Percentiles rank a stretch among this genome's conserved stretches.
phyloP scores from a whole-genome alignment of 306 rosid genomes.

The Begonia masoniana region DNA sequence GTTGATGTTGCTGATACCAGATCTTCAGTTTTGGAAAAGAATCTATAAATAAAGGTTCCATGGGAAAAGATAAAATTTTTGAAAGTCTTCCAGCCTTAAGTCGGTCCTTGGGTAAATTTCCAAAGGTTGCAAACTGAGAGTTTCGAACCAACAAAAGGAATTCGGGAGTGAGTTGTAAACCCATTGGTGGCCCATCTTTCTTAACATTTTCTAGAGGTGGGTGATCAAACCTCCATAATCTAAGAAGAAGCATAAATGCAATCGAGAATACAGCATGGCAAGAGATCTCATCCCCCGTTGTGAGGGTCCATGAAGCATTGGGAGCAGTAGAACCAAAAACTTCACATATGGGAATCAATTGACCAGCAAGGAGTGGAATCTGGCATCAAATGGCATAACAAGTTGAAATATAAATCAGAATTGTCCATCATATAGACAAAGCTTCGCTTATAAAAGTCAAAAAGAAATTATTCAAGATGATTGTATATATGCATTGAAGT shows the following conservation, averaged over 20 bases:
- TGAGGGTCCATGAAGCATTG: slow-evolving; percentile 32
- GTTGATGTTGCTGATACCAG: slow-evolving; percentile 80
- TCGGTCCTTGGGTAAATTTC: slow-evolving; percentile 40
- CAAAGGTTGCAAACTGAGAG: slow-evolving; percentile 35
- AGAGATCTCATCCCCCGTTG: slow-evolving; percentile 65
- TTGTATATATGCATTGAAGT: too few relatives aligned
- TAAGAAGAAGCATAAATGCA: slow-evolving; percentile 75
- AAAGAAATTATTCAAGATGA: too few relatives aligned
- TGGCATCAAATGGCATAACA: slow-evolving; percentile 25
- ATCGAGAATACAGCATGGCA: slow-evolving; percentile 65
- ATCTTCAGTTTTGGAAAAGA: slow-evolving; percentile 68
- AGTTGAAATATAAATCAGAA: not conserved
- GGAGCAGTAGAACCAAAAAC: slow-evolving; percentile 67
- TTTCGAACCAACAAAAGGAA: slow-evolving; percentile 75
- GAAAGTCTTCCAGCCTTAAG: slow-evolving; percentile 42
- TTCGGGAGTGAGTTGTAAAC: slow-evolving; percentile 63
- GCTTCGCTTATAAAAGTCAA: too few relatives aligned
- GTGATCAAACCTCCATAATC: slow-evolving; percentile 80
- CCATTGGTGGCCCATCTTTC: slow-evolving; percentile 51
- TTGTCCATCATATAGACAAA: too few relatives aligned
- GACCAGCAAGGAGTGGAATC: slow-evolving; percentile 83
- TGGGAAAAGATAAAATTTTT: slow-evolving; percentile 27
- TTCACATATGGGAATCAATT: slow-evolving; percentile 71
- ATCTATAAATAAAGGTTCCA: slow-evolving; percentile 48
- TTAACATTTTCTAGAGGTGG: slow-evolving; percentile 55